Conservation (phyloP, 1,139 yeast genomes). For the Saccharomycopsis hybrid region DNA sequence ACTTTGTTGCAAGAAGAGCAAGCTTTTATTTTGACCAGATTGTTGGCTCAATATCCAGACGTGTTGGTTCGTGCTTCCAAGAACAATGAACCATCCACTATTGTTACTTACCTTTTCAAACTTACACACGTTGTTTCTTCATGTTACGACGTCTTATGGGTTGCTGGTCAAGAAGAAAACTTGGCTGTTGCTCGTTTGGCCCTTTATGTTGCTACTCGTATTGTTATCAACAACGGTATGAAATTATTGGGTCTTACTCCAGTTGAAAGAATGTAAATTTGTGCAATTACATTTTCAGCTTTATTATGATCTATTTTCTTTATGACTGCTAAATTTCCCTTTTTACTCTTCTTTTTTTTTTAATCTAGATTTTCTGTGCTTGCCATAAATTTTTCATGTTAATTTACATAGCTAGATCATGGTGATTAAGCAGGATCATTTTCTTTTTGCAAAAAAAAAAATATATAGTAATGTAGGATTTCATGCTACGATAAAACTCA, state of each 20-base stretch:
- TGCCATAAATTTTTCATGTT: neutral
- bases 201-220: conserved; percentile 84
- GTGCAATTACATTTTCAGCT: neutral
- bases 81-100: conserved; percentile 88
- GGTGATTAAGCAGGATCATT: no score
- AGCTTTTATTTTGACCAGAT: conserved; percentile 67
- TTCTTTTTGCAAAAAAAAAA: no score
- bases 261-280: conserved; percentile 88
- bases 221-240: conserved; percentile 90
- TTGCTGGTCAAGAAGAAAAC: conserved; percentile 88
- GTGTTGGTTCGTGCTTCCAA: conserved; percentile 75
- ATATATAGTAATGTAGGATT: no score
- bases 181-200: conserved; percentile 92
- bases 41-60: conserved; percentile 89
- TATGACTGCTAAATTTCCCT: neutral
- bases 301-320: neutral
- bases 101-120: conserved; percentile 89
- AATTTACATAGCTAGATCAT: neutral
- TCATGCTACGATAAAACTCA: no score
- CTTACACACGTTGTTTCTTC: conserved; percentile 92
- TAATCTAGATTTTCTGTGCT: neutral
- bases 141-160: conserved; percentile 95
- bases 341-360: neutral
- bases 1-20: conserved; percentile 70
- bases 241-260: conserved; percentile 88